These are phyloP conservation scores for Penicillium lagena DNA, from an alignment of 495 filamentous ascomycete species.

Conservation along the genomic window DNA sequence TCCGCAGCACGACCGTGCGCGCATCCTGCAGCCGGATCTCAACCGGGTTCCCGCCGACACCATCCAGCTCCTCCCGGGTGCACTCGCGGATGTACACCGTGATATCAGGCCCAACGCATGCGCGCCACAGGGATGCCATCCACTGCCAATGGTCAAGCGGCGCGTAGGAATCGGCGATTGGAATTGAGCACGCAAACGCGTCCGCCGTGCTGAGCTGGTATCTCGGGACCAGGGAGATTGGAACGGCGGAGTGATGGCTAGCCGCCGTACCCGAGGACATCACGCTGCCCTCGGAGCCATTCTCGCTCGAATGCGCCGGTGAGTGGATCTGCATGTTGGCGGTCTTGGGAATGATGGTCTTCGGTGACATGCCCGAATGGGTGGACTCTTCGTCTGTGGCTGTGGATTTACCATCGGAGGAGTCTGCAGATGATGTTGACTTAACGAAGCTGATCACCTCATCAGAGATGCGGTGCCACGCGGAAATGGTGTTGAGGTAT, in stretches of 20 bases:
- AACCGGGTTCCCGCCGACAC: slow-evolving; percentile 35
- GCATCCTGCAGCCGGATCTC: slow-evolving; percentile 48
- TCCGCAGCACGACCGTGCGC: slow-evolving; percentile 53
- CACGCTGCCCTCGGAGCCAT: slow-evolving; percentile 17
- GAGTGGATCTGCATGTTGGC: slow-evolving; percentile 23
- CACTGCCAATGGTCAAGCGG: slow-evolving; percentile 96
- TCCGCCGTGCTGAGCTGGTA: slow-evolving; percentile 76
- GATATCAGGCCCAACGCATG: slow-evolving; percentile 78
- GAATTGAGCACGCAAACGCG: slow-evolving; percentile 61
- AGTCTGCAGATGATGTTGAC: slow-evolving; percentile 8
- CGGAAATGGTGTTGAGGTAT: slow-evolving; percentile 63
- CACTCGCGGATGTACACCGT: slow-evolving; percentile 57
- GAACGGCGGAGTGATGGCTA: slow-evolving; percentile 23
- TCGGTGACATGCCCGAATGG: slow-evolving; percentile 22
- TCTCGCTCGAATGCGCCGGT: slow-evolving; percentile 21
- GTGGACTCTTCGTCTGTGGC: slow-evolving; percentile 13
- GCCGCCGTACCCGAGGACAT: slow-evolving; percentile 12
- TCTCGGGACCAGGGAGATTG: slow-evolving; percentile 68
- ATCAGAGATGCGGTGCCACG: slow-evolving; percentile 65
- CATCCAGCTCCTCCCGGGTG: slow-evolving; percentile 39
- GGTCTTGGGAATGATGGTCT: slow-evolving; percentile 29
- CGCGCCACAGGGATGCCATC: slow-evolving; percentile 92
- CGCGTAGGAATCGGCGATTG: slow-evolving; percentile 70
- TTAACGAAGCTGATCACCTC: slow-evolving; percentile 63
- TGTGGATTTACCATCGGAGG: slow-evolving; percentile 1